Evolutionary conservation across 169 alveolate species (phyloP).

Genomic region (Plasmodium reichenowi): DNA sequence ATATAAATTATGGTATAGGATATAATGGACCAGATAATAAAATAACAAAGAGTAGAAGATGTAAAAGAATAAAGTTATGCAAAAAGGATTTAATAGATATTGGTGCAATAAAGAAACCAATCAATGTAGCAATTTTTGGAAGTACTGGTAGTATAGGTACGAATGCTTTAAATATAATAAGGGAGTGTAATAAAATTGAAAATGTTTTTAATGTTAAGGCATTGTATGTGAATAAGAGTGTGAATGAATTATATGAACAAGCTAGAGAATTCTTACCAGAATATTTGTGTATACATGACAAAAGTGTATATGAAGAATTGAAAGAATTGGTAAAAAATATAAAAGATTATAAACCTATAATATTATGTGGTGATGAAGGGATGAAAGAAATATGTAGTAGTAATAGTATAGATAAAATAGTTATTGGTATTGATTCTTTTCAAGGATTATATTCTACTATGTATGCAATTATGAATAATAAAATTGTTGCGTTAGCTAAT

Average conservation of each 20-base stretch:
- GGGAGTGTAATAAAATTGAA: slow-evolving; percentile 74
- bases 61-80: neutral
- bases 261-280: slow-evolving; percentile 79
- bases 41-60: neutral
- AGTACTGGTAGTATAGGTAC: slow-evolving; percentile 90
- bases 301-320: slow-evolving; percentile 62
- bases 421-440: slow-evolving; percentile 90
- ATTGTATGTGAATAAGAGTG: slow-evolving; percentile 84
- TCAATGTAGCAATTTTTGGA: slow-evolving; percentile 81
- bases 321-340: slow-evolving; percentile 26
- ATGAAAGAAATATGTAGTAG: slow-evolving; percentile 79
- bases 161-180: slow-evolving; percentile 84
- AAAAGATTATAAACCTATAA: slow-evolving; percentile 43
- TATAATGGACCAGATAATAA: neutral
- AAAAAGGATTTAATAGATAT: neutral
- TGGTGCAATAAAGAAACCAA: neutral
- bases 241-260: slow-evolving; percentile 82
- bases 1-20: slow-evolving; percentile 8
- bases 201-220: slow-evolving; percentile 84
- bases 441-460: slow-evolving; percentile 90
- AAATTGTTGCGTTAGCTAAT: slow-evolving; percentile 88
- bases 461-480: slow-evolving; percentile 86
- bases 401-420: slow-evolving; percentile 80
- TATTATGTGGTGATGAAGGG: slow-evolving; percentile 80
- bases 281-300: slow-evolving; percentile 76